A percentile compares a stretch with the other conserved stretches of the same genome.
These are phyloP conservation scores for Camelina hispida DNA, from an alignment of 345 rosid species.

Conservation along the genomic window DNA sequence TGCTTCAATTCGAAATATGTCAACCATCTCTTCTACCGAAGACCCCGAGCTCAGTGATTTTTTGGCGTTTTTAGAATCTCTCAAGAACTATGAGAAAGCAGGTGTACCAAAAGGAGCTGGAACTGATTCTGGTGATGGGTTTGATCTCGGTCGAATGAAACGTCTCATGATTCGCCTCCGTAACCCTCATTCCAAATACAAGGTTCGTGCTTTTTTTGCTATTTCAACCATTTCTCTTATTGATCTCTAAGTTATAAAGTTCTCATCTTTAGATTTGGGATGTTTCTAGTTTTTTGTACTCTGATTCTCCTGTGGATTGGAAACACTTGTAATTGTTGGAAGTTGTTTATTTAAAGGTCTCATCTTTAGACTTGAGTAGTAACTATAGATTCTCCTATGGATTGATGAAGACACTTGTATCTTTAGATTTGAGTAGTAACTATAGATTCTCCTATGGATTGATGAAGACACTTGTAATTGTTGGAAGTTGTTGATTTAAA, in stretches of 20 bases:
- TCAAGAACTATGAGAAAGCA: constrained; percentile 82
- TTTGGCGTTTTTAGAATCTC: constrained; percentile 68
- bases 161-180: constrained; percentile 76
- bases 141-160: constrained; percentile 82
- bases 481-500: background rate
- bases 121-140: constrained; percentile 81
- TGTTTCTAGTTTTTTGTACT: background rate
- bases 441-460: no score
- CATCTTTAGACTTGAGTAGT: background rate
- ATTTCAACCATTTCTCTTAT: background rate
- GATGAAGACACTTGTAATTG: no score
- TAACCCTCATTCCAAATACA: constrained; percentile 74
- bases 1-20: constrained; percentile 36
- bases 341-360: background rate
- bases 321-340: background rate
- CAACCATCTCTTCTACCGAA: constrained; percentile 33
- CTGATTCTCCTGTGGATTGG: background rate
- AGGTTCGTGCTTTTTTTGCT: constrained; percentile 50
- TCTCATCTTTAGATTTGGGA: background rate
- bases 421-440: background rate
- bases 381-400: no score
- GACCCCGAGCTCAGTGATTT: constrained; percentile 66
- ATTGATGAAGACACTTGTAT: no score
- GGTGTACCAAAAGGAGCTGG: constrained; percentile 91
- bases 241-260: background rate